These are phyloP conservation scores for Austroboletus niveus DNA, from an alignment of 1,284 basidiomycete genomes.

Conservation along the genomic window DNA sequence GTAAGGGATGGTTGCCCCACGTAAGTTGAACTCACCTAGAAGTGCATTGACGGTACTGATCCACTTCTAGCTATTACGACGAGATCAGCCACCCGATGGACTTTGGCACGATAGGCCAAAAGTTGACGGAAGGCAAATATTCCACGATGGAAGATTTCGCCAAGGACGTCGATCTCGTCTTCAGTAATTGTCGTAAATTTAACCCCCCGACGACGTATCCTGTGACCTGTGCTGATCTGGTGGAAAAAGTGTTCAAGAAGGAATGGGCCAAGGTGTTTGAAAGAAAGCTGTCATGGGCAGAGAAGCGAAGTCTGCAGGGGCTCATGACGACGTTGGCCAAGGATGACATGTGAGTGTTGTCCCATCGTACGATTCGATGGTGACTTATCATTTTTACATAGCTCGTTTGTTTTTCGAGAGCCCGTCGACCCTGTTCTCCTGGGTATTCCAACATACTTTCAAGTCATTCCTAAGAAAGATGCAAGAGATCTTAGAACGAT, in stretches of 20 bases:
- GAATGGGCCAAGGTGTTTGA: conserved; percentile 86
- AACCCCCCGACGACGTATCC: conserved; percentile 84
- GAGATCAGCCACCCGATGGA: conserved; percentile 97
- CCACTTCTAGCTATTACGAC: conserved; percentile 72
- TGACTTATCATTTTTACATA: conserved; percentile 26
- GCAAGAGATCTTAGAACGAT: conserved; percentile 88
- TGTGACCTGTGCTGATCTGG: conserved; percentile 64
- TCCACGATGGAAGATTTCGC: conserved; percentile 79
- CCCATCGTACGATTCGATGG: conserved; percentile 1
- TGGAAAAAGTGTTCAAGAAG: conserved; percentile 77
- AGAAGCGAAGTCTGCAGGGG: conserved; percentile 78
- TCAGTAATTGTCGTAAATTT: conserved; percentile 87
- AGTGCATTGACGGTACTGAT: background rate
- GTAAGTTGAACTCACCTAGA: conserved; percentile 44
- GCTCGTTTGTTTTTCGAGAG: conserved; percentile 78
- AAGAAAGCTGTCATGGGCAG: conserved; percentile 72
- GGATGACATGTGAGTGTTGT: conserved; percentile 62
- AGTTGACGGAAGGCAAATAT: conserved; percentile 70
- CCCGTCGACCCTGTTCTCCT: conserved; percentile 81
- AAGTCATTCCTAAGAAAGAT: conserved; percentile 79
- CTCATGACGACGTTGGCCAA: conserved; percentile 72
- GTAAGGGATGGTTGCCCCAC: conserved; percentile 81
- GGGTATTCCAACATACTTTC: conserved; percentile 81
- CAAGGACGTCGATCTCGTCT: conserved; percentile 80
- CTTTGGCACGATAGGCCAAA: conserved; percentile 79